Evolutionary conservation across 2,329 filamentous ascomycete species (phyloP).

Genomic region (Capronia americana): DNA sequence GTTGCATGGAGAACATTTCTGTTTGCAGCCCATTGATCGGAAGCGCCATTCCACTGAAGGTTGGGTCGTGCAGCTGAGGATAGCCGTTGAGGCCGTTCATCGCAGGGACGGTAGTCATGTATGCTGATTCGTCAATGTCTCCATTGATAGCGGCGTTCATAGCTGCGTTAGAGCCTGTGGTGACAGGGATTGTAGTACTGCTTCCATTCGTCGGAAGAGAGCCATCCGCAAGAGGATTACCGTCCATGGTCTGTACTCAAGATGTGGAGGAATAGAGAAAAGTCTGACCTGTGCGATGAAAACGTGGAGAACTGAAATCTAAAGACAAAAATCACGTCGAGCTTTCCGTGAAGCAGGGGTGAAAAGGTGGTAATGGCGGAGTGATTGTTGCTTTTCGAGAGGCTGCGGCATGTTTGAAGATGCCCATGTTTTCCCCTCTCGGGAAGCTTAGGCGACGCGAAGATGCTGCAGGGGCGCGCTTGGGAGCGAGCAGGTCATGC

Average conservation of each 20-base stretch:
- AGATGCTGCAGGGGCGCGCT: background rate
- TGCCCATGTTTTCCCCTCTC: background rate
- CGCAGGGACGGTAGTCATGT: slow-evolving; percentile 16
- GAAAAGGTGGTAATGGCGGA: background rate
- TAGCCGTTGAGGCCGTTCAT: slow-evolving; percentile 26
- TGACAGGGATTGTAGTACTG: slow-evolving; percentile 4
- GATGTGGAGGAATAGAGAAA: background rate
- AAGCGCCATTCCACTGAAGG: slow-evolving; percentile 24
- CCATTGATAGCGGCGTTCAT: slow-evolving; percentile 11
- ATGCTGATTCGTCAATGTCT: slow-evolving; percentile 10
- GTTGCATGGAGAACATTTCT: slow-evolving; percentile 25
- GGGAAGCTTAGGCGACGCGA: background rate
- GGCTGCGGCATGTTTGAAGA: background rate
- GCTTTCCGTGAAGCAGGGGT: background rate
- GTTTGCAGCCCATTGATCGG: slow-evolving; percentile 26
- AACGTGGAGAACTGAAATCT: background rate
- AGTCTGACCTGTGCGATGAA: background rate
- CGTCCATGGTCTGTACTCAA: slow-evolving; percentile 22
- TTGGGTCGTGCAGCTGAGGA: slow-evolving; percentile 15
- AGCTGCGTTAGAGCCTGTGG: slow-evolving; percentile 2
- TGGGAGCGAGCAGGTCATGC: background rate
- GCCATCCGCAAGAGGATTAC: slow-evolving; percentile 21
- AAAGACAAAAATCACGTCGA: background rate
- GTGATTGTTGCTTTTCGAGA: background rate
- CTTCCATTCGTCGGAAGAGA: slow-evolving; percentile 7